Conservation (phyloP, 1,139 yeast genomes). For the Saccharomyces hybrid region DNA sequence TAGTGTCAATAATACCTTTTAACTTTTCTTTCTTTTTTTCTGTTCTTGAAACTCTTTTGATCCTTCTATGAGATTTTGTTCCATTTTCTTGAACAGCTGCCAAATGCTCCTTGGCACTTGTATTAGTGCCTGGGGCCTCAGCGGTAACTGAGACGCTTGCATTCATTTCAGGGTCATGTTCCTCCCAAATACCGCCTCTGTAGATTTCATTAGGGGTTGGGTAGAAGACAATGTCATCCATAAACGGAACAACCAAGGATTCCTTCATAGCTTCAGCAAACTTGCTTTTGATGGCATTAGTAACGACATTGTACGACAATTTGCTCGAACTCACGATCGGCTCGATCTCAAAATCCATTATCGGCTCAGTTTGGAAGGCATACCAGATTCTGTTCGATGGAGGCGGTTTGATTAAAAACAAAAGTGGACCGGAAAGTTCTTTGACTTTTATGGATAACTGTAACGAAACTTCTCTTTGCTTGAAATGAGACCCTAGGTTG, state of each 20-base stretch:
- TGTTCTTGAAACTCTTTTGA: background rate
- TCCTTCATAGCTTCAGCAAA: conserved; percentile 75
- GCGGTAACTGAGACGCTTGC: background rate
- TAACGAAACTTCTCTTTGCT: conserved; percentile 69
- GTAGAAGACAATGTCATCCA: conserved; percentile 80
- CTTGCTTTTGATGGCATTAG: conserved; percentile 69
- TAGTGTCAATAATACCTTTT: background rate
- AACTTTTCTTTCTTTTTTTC: background rate
- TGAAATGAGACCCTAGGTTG: conserved; percentile 67
- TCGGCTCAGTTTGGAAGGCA: conserved; percentile 74
- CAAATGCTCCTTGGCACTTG: background rate
- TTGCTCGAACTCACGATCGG: conserved; percentile 85
- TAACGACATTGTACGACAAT: conserved; percentile 66
- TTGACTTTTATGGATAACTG: conserved; percentile 64
- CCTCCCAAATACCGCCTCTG: conserved; percentile 88
- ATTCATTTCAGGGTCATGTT: background rate
- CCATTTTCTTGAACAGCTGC: background rate
- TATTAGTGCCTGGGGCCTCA: background rate
- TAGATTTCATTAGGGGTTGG: conserved; percentile 59
- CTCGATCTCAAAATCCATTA: conserved; percentile 64
- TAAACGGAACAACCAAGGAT: conserved; percentile 72
- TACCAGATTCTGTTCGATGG: conserved; percentile 92
- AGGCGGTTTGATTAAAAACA: conserved; percentile 71
- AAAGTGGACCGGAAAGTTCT: conserved; percentile 64
- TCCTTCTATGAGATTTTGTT: background rate